Conservation (phyloP, 805 yeast genomes). For the Schwanniomyces occidentalis region DNA sequence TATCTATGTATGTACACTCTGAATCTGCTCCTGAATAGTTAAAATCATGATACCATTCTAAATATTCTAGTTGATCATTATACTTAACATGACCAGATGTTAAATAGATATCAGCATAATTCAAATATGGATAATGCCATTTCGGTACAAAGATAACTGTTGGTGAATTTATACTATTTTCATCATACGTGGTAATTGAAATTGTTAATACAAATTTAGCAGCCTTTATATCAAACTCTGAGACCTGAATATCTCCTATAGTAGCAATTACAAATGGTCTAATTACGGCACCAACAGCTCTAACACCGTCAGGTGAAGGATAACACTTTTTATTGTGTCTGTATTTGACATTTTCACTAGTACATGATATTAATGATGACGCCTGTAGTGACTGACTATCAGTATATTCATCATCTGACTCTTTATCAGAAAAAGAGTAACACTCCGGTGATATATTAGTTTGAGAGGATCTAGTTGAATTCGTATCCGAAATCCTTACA, state of each 20-base stretch:
- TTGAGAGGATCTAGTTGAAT: too few species aligned
- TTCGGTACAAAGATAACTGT: slow-evolving; percentile 70
- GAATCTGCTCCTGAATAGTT: too few species aligned
- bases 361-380: slow-evolving; percentile 23
- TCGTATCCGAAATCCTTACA: too few species aligned
- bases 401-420: slow-evolving; percentile 4
- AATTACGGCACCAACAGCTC: slow-evolving; percentile 73
- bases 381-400: slow-evolving; percentile 19
- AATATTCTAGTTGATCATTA: slow-evolving; percentile 50
- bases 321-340: slow-evolving; percentile 34
- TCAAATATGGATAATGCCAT: slow-evolving; percentile 61
- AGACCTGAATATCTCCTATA: slow-evolving; percentile 54
- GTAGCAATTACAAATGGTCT: slow-evolving; percentile 75
- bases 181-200: slow-evolving; percentile 15
- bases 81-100: slow-evolving; percentile 58
- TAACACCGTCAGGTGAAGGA: slow-evolving; percentile 58
- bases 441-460: too few species aligned
- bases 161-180: slow-evolving; percentile 26
- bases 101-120: slow-evolving; percentile 48
- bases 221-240: slow-evolving; percentile 58
- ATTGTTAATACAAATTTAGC: slow-evolving; percentile 52
- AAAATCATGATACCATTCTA: slow-evolving; percentile 76
- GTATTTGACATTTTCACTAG: slow-evolving; percentile 21
- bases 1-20: too few species aligned
- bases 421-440: slow-evolving; percentile 1